phyloP scores from a whole-genome alignment of 1,284 basidiomycete species.

The Ceratobasidium sp. region DNA sequence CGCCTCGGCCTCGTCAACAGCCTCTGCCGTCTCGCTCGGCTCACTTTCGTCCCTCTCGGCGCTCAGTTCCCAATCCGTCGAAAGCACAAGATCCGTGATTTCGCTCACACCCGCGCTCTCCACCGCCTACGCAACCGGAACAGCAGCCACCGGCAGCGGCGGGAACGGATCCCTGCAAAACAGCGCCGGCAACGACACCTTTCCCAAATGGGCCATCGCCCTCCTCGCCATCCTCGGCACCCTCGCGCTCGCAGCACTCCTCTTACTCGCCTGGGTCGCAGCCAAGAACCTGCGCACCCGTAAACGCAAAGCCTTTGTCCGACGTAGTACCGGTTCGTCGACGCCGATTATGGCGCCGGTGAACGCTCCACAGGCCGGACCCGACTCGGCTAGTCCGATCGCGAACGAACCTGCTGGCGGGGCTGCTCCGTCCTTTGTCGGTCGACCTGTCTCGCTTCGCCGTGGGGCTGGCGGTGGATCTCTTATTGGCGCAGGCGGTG shows the following conservation, averaged over 20 bases:
- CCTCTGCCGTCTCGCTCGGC: slow-evolving; percentile 40
- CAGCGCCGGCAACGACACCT: slow-evolving; percentile 57
- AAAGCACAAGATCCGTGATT: slow-evolving; percentile 45
- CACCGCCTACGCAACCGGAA: slow-evolving; percentile 53
- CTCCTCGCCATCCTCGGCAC: slow-evolving; percentile 86
- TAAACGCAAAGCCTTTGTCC: slow-evolving; percentile 59
- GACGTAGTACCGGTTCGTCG: slow-evolving; percentile 79
- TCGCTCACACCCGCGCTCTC: slow-evolving; percentile 52
- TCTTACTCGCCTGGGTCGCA: slow-evolving; percentile 77
- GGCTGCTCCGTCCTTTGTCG: slow-evolving; percentile 46
- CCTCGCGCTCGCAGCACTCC: slow-evolving; percentile 77
- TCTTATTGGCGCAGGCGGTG: slow-evolving; percentile 53
- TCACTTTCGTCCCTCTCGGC: slow-evolving; percentile 58
- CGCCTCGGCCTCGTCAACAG: slow-evolving; percentile 33
- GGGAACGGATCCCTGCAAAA: slow-evolving; percentile 45
- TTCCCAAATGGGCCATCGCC: slow-evolving; percentile 90
- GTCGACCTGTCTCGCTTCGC: slow-evolving; percentile 10
- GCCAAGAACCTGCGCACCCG: slow-evolving; percentile 71
- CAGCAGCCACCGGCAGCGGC: slow-evolving; percentile 20
- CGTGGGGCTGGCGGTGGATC: slow-evolving; percentile 53
- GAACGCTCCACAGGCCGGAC: background rate
- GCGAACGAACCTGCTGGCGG: slow-evolving; percentile 12
- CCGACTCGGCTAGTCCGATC: slow-evolving; percentile 32
- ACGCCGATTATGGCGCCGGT: slow-evolving; percentile 80
- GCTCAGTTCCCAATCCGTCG: slow-evolving; percentile 53